These are phyloP conservation scores for Porphyra umbilicalis DNA, from an alignment of 31 red algal genomes.

Conservation along the genomic window DNA sequence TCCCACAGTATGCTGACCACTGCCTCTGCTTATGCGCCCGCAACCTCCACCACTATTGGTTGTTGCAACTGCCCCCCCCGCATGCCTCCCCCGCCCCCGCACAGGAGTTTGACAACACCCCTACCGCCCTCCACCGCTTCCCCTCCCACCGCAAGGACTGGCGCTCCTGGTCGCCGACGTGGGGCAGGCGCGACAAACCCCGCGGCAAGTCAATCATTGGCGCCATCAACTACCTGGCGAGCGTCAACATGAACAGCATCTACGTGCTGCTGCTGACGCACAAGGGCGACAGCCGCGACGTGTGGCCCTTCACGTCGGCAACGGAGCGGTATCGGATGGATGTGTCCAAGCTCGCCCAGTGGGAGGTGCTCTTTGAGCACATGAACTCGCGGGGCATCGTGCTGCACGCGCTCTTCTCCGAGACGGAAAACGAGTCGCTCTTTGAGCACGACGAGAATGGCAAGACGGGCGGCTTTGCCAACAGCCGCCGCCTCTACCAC, in stretches of 20 bases:
- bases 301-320: slow-evolving; percentile 26
- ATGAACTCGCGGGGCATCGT: slow-evolving; percentile 25
- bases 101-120: slow-evolving; percentile 1
- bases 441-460: slow-evolving; percentile 30
- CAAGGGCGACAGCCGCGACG: slow-evolving; percentile 37
- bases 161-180: slow-evolving; percentile 18
- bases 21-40: too few relatives aligned
- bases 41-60: too few relatives aligned
- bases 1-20: too few relatives aligned
- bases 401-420: slow-evolving; percentile 27
- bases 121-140: background rate
- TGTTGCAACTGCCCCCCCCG: too few relatives aligned
- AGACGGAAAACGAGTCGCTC: slow-evolving; percentile 47
- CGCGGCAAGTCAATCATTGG: slow-evolving; percentile 36
- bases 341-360: slow-evolving; percentile 46
- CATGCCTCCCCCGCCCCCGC: background rate
- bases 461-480: slow-evolving; percentile 18
- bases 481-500: slow-evolving; percentile 34
- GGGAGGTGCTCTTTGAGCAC: slow-evolving; percentile 48
- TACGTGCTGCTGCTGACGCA: slow-evolving; percentile 26
- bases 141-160: slow-evolving; percentile 30
- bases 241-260: slow-evolving; percentile 16
- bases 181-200: slow-evolving; percentile 1
- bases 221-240: slow-evolving; percentile 46
- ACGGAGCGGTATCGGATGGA: slow-evolving; percentile 24